Evolutionary conservation across 805 yeast species (phyloP), one percentile per base, ranked within the genome.

Genomic region (Blastobotrys terrestris): DNA sequence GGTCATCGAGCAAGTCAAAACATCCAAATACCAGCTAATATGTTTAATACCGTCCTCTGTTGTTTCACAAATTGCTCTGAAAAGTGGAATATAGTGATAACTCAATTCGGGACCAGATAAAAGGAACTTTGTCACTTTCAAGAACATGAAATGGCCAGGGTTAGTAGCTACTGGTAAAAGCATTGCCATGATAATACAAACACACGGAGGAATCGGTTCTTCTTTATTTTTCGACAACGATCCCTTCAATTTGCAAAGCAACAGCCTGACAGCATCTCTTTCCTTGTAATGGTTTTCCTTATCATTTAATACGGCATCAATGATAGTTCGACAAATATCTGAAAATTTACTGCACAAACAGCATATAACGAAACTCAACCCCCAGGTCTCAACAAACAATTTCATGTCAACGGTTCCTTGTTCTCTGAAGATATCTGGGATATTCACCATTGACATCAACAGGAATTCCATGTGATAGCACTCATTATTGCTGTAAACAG

Each of bases 121-220:
- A 8, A 90, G 73, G 76, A 82, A 88, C 54, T 84, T 77, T 60
- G 75, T 80, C 0, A 81, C 79, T 58, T 80, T 80, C 57, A 90
- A 96, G 66, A 84, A 87, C 18, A 92, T 65, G 59, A 75, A 77
- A 56, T 87, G 92, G 0, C 83, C 80, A 0, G 97, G 96, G 55
- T 83, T 80, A 3, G 74, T 65, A 53, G 87, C 64, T 1, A 87
- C 72, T 2, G 80, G 77, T 2, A 81, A 69, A 40, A 89, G 64
- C 49, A 78, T 75, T 0, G 88, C 77, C 41, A 83, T 66, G 51
- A 80, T 63, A 15, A 73, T 69, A 68, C 85, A 78, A n/a, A 83
- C 70, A 15, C 84, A 56, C 2, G 83, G 76, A 0, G 81, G 61
- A 3, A 77, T 47, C 1, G 45, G 43, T 7, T 44, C 44, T 2